phyloP scores from a whole-genome alignment of 2,329 filamentous ascomycete species.

The Bisporella sp. region DNA sequence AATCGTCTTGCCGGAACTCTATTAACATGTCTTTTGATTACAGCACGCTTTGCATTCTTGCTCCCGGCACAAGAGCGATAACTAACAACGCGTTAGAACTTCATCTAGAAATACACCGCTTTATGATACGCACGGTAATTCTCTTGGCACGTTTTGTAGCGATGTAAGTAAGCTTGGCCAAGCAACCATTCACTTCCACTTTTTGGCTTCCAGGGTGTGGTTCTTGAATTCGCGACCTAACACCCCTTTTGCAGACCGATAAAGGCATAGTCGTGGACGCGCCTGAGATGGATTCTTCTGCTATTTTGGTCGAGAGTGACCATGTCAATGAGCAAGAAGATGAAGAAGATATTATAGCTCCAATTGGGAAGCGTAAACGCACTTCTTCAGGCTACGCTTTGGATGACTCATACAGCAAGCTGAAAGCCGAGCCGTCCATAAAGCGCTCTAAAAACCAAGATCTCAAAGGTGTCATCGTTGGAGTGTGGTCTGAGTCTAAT shows the following conservation, averaged over 20 bases:
- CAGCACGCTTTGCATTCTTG: no score
- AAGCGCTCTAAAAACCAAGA: conserved; percentile 19
- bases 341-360: conserved; percentile 29
- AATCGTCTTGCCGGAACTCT: no score
- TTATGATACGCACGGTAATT: conserved; percentile 2
- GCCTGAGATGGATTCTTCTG: conserved; percentile 11
- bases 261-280: conserved; percentile 17
- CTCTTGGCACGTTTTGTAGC: not conserved
- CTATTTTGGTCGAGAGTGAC: conserved; percentile 13
- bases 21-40: no score
- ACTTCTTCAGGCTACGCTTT: conserved; percentile 40
- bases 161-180: not conserved
- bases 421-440: conserved; percentile 9
- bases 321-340: conserved; percentile 29
- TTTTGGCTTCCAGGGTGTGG: no score
- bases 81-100: conserved; percentile 3
- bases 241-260: conserved; percentile 11
- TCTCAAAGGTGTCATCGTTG: conserved; percentile 35
- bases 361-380: conserved; percentile 51
- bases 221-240: not conserved
- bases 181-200: no score
- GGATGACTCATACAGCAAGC: conserved; percentile 30
- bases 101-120: conserved; percentile 10
- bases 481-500: conserved; percentile 53
- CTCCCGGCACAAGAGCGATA: no score